Evolutionary conservation across 202 grass and related monocot species (phyloP).

Genomic region (Carex arenaria): DNA sequence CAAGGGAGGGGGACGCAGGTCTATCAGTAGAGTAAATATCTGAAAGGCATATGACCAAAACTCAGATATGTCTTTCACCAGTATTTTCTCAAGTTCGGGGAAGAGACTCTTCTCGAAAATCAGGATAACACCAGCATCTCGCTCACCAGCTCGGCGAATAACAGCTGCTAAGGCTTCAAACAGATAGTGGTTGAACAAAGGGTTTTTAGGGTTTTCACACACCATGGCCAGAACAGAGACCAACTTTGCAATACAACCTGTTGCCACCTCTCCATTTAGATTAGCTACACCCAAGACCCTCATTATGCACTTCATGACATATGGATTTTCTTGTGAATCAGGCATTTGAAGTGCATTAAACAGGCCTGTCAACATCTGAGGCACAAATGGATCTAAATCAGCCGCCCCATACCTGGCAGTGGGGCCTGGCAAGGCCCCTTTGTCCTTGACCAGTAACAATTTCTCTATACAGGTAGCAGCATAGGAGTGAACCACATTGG

Average conservation of each 20-base stretch:
- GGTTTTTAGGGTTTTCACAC: constrained; percentile 95
- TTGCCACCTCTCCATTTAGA: constrained; percentile 48
- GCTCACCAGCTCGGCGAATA: constrained; percentile 56
- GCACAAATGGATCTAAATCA: constrained; percentile 79
- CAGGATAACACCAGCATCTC: constrained; percentile 53
- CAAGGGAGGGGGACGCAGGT: constrained; percentile 67
- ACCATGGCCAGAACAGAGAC: constrained; percentile 65
- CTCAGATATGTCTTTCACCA: constrained; percentile 88
- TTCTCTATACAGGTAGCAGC: constrained; percentile 86
- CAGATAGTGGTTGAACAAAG: constrained; percentile 92
- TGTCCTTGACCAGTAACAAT: constrained; percentile 73
- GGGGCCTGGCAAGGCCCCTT: constrained; percentile 38
- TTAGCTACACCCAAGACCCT: constrained; percentile 69
- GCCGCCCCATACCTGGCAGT: constrained; percentile 49
- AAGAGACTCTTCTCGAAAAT: constrained; percentile 76
- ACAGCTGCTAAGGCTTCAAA: constrained; percentile 87
- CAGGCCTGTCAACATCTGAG: constrained; percentile 68
- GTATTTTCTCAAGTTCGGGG: constrained; percentile 87
- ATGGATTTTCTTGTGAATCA: constrained; percentile 84
- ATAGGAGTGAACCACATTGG: constrained; percentile 96
- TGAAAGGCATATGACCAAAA: constrained; percentile 97
- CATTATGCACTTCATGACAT: constrained; percentile 97
- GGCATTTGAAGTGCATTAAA: constrained; percentile 64
- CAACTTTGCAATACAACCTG: constrained; percentile 49
- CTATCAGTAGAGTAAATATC: constrained; percentile 91